Evolutionary conservation across 768 basidiomycete genomes (phyloP).

Genomic region (Russula emetica): DNA sequence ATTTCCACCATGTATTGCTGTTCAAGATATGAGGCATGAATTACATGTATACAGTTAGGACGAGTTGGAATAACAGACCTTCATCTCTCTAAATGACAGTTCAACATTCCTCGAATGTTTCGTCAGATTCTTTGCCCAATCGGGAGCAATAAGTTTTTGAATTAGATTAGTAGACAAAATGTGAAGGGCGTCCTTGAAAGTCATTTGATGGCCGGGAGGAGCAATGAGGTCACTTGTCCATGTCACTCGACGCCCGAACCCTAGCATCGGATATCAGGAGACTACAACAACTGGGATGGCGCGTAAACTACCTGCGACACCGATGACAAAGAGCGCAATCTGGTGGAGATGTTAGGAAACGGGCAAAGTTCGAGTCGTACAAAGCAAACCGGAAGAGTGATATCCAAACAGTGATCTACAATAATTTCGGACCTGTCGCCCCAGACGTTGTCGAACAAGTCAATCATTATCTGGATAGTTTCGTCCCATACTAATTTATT

Average conservation of each 20-base stretch:
- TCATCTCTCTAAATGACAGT: constrained; percentile 43
- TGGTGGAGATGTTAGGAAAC: constrained; percentile 25
- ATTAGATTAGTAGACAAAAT: constrained; percentile 40
- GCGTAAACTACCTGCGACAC: constrained; percentile 39
- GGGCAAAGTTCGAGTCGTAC: neutral
- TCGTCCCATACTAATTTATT: constrained; percentile 41
- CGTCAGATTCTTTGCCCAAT: constrained; percentile 39
- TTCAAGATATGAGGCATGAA: neutral
- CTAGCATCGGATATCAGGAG: constrained; percentile 7
- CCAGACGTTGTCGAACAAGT: constrained; percentile 45
- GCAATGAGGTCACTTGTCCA: constrained; percentile 43
- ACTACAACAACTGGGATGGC: neutral
- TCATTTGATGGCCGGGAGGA: constrained; percentile 44
- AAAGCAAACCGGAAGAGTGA: constrained; percentile 49
- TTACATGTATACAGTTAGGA: neutral
- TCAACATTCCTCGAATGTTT: constrained; percentile 33
- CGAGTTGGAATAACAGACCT: constrained; percentile 31
- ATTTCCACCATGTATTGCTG: constrained; percentile 33
- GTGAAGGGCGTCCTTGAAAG: constrained; percentile 50
- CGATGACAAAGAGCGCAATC: constrained; percentile 54
- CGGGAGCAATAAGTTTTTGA: constrained; percentile 39
- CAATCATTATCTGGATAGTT: constrained; percentile 33
- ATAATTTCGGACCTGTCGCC: constrained; percentile 38
- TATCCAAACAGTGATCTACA: constrained; percentile 46
- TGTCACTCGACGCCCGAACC: constrained; percentile 49